Evolutionary conservation across 148 eudicot genomes (phyloP), one percentile per base, ranked within the genome.

Genomic region (Camellia japonica): DNA sequence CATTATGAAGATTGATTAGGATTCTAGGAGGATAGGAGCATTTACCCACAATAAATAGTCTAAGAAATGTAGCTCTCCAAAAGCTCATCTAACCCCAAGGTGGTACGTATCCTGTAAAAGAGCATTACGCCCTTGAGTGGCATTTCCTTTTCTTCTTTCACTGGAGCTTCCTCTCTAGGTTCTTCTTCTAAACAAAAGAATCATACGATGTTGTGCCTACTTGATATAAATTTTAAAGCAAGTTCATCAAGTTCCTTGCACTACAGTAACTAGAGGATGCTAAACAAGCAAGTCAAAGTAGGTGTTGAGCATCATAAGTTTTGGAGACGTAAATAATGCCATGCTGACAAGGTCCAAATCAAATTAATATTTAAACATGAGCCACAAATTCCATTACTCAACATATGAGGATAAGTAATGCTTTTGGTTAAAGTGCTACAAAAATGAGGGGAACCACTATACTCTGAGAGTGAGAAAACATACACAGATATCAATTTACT

Each of bases 181-280:
- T 74, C 49, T 18, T 12, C 12, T 19, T 20, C 56, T 64, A 11
- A 23, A 3, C 47, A 65, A 77, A 44, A 20, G 42, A 51, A 62
- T 54, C 14, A 61, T 19, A 7, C 64, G 19, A 42, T 58, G 30
- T 7, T 62, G 5, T 1, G 10, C 30, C 38, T 61, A 72, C 18
- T 42, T 60, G 18, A 75, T 44, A 46, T 10, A 13, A 59, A 43
- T 10, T 74, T n/a, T 74, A 42, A n/a, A 41, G 52, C 14, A 71
- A 41, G 65, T 42, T 59, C 66, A 8, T 51, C 3, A 59, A 10
- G 5, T 38, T n/a, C 78, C 15, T 42, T 41, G 16, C 2, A 8
- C 59, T 55, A 74, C 44, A 41, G 19, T 56, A 55, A 10, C 77
- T 58, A 75, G 23, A 75, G 78, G 20, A 12, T 42, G 47, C 52